Evolutionary conservation across 2,329 filamentous ascomycete species (phyloP).

Genomic region (Cryphonectria radicalis): DNA sequence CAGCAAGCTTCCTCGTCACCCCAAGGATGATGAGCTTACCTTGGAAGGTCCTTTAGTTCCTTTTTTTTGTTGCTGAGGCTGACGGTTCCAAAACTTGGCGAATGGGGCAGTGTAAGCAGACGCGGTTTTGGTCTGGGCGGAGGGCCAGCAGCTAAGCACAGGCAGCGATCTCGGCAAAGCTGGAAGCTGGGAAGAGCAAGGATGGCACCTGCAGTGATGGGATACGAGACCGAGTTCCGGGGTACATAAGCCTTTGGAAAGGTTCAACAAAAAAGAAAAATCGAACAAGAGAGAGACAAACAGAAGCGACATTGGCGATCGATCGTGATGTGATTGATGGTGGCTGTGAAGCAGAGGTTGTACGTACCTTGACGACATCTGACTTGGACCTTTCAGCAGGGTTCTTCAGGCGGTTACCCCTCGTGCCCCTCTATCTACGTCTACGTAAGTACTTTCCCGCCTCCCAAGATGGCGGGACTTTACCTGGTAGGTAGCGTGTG

Average conservation of each 20-base stretch:
- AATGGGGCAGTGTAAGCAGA: neutral
- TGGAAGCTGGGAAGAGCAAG: neutral
- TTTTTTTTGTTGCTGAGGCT: neutral
- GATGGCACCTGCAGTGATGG: neutral
- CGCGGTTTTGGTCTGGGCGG: neutral
- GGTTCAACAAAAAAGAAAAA: neutral
- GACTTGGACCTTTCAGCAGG: neutral
- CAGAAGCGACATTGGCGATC: neutral
- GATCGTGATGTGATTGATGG: neutral
- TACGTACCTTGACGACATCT: neutral
- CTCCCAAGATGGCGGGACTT: neutral
- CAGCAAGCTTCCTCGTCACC: neutral
- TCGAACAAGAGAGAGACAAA: neutral
- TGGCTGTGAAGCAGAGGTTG: neutral
- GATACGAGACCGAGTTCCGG: neutral
- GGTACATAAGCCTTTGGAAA: neutral
- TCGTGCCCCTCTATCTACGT: neutral
- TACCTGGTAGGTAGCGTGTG: neutral
- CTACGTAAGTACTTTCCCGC: neutral
- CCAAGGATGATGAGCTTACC: neutral
- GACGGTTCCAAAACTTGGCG: neutral
- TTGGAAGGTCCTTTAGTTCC: neutral
- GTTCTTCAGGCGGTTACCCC: neutral
- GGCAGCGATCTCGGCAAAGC: neutral
- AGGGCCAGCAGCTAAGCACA: neutral